Evolutionary conservation across 768 basidiomycete genomes (phyloP).

Genomic region (Suillus paluster): DNA sequence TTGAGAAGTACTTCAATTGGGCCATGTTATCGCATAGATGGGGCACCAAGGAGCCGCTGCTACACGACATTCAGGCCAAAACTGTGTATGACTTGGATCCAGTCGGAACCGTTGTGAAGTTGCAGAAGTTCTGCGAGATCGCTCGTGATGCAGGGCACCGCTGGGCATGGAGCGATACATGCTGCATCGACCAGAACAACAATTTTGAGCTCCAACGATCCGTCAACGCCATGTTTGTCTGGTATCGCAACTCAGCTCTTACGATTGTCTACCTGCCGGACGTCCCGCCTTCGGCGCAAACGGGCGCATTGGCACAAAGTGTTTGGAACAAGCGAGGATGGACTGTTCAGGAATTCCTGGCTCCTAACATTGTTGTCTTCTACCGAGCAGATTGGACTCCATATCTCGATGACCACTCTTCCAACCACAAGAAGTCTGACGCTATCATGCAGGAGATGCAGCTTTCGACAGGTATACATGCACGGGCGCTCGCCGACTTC

Average conservation of each 20-base stretch:
- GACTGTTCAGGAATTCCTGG: too few species aligned
- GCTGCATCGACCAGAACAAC: not conserved
- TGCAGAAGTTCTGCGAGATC: slow-evolving; percentile 11
- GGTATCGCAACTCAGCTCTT: not conserved
- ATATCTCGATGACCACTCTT: too few species aligned
- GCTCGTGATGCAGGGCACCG: slow-evolving; percentile 14
- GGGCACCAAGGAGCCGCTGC: slow-evolving; percentile 6
- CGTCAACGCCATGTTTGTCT: not conserved
- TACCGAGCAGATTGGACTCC: too few species aligned
- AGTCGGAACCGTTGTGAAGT: not conserved
- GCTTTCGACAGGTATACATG: too few species aligned
- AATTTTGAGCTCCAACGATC: not conserved
- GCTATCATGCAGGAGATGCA: too few species aligned
- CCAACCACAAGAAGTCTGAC: too few species aligned
- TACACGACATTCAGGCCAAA: not conserved
- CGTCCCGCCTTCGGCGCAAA: not conserved
- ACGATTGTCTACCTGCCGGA: not conserved
- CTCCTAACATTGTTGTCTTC: too few species aligned
- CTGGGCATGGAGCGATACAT: slow-evolving; percentile 3
- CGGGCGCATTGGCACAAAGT: not conserved
- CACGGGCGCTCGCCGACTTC: too few species aligned
- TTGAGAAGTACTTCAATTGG: not conserved
- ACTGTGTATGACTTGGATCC: not conserved
- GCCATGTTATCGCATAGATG: slow-evolving; percentile 5
- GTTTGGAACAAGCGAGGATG: not conserved